These are phyloP conservation scores for Aspergillus pseudoviridinutans DNA, from an alignment of 2,329 filamentous ascomycete genomes.

Conservation along the genomic window DNA sequence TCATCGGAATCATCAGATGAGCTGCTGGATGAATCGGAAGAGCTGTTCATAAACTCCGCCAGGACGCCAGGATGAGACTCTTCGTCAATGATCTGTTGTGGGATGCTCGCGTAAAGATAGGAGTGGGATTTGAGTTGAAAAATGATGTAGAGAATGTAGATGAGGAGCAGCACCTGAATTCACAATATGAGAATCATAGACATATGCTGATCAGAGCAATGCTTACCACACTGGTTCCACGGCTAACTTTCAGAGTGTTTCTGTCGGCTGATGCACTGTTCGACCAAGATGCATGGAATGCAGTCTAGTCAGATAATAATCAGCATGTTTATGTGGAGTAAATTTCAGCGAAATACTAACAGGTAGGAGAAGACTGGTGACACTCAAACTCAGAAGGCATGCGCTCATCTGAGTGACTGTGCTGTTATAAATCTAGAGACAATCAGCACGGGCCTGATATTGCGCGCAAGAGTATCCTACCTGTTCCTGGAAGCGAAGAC, in stretches of 20 bases:
- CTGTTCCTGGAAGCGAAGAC: conserved; percentile 82
- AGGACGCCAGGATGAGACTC: conserved; percentile 82
- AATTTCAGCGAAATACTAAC: conserved; percentile 43
- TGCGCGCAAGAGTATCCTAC: conserved; percentile 35
- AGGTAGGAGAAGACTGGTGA: conserved; percentile 81
- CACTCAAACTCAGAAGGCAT: conserved; percentile 82
- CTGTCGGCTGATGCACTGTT: conserved; percentile 59
- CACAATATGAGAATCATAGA: neutral
- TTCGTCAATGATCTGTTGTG: conserved; percentile 88
- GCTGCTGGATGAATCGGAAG: conserved; percentile 43
- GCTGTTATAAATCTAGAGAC: conserved; percentile 74
- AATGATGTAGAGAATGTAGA: conserved; percentile 78
- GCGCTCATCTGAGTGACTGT: conserved; percentile 96
- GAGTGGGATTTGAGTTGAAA: conserved; percentile 91
- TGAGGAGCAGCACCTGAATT: conserved; percentile 71
- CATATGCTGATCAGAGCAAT: neutral
- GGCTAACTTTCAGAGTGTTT: conserved; percentile 77
- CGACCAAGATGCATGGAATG: conserved; percentile 84
- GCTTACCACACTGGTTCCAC: conserved; percentile 79
- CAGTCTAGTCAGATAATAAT: conserved; percentile 53
- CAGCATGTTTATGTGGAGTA: neutral
- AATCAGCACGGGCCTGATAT: neutral
- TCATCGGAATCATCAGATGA: conserved; percentile 65
- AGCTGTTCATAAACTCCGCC: conserved; percentile 69
- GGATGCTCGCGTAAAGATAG: conserved; percentile 89